A percentile compares a stretch with the other conserved stretches of the same genome.
Evolutionary conservation across 805 yeast genomes (phyloP).

Genomic region (Candida patagonica): DNA sequence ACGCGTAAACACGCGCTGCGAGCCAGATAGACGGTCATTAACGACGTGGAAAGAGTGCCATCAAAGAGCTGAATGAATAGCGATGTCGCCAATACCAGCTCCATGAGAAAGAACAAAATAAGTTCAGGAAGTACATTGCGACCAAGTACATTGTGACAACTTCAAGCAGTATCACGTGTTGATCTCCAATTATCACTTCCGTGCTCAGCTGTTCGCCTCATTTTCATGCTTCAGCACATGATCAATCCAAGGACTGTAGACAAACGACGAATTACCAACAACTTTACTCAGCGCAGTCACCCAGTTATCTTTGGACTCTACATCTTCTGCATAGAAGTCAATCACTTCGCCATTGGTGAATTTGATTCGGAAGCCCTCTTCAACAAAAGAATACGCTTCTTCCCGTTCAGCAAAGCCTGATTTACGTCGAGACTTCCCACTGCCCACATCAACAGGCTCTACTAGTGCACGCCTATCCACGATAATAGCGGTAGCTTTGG

Average conservation of each 20-base stretch:
- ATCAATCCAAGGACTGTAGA: conserved; percentile 16
- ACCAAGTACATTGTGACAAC: too few species aligned
- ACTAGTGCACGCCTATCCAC: conserved; percentile 32
- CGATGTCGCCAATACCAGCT: too few species aligned
- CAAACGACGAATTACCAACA: conserved; percentile 4
- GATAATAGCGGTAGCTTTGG: conserved; percentile 49
- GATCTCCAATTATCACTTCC: too few species aligned
- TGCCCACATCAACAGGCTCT: conserved; percentile 24
- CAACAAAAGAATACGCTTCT: conserved; percentile 23
- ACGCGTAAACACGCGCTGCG: too few species aligned
- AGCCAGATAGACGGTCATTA: too few species aligned
- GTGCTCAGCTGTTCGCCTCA: too few species aligned
- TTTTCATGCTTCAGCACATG: conserved; percentile 11
- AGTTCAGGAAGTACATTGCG: too few species aligned
- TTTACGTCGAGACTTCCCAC: conserved; percentile 18
- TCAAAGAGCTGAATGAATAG: too few species aligned
- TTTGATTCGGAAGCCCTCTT: conserved; percentile 64
- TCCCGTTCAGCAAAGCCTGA: conserved; percentile 50
- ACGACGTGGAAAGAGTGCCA: too few species aligned
- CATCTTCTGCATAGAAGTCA: conserved; percentile 76
- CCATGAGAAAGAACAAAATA: too few species aligned
- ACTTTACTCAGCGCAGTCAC: conserved; percentile 33
- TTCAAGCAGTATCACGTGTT: too few species aligned
- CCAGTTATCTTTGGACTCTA: conserved; percentile 57
- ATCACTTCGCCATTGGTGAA: conserved; percentile 77